Conservation (phyloP, 176 grass and related monocot genomes). For the Oropetium thomaeum region DNA sequence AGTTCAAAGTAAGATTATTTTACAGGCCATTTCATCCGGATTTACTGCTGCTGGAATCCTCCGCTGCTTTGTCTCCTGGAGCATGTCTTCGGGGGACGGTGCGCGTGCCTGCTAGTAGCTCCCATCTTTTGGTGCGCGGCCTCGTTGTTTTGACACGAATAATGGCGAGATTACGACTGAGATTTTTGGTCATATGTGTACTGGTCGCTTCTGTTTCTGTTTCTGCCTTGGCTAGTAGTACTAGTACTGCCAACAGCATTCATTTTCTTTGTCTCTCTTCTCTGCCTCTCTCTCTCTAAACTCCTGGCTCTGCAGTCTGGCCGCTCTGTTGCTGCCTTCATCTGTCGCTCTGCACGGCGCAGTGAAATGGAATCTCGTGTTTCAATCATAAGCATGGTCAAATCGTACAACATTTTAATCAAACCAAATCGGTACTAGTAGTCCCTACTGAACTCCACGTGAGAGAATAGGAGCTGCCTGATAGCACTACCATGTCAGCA, state of each 20-base stretch:
- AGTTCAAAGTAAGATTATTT: background rate
- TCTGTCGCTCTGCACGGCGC: background rate
- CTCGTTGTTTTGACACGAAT: background rate
- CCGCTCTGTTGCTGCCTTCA: background rate
- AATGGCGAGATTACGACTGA: constrained; percentile 19
- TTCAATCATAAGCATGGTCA: background rate
- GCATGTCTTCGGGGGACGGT: constrained; percentile 4
- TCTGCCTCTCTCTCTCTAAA: background rate
- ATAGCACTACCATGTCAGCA: no score
- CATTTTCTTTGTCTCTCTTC: background rate
- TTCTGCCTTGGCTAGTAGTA: background rate
- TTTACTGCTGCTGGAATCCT: background rate
- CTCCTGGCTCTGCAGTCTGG: background rate
- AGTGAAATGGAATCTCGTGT: background rate
- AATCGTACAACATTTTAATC: background rate
- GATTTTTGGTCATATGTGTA: no score
- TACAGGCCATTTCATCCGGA: background rate
- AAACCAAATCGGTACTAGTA: background rate
- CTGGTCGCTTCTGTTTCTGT: no score
- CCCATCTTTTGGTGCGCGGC: background rate
- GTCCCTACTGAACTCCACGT: no score
- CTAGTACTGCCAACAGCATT: background rate
- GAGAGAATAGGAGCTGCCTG: no score
- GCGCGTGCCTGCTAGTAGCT: background rate
- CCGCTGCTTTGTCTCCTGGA: background rate